phyloP scores from a whole-genome alignment of 495 filamentous ascomycete species.

The Penicillium chermesinum region DNA sequence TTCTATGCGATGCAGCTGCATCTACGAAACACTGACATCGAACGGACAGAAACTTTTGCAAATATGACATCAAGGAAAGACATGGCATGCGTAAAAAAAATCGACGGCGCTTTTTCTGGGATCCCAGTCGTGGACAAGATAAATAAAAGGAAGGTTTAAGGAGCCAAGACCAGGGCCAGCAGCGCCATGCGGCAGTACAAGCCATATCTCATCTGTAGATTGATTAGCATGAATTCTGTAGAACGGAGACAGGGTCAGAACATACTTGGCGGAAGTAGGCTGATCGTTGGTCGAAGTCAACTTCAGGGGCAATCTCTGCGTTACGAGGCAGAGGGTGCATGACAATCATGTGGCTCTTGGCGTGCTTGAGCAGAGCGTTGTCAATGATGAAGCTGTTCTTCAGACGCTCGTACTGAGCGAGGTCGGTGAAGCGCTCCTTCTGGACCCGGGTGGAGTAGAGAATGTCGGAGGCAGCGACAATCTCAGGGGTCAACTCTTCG shows the following conservation, averaged over 20 bases:
- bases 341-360: slow-evolving; percentile 86
- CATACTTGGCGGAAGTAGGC: slow-evolving; percentile 99
- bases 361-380: slow-evolving; percentile 82
- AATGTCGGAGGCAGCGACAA: slow-evolving; percentile 78
- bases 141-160: slow-evolving; percentile 32
- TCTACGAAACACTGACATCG: slow-evolving; percentile 34
- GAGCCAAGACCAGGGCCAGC: slow-evolving; percentile 83
- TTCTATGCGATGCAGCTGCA: slow-evolving; percentile 25
- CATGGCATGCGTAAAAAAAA: slow-evolving; percentile 21
- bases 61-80: slow-evolving; percentile 26
- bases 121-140: slow-evolving; percentile 19
- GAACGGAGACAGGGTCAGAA: slow-evolving; percentile 13
- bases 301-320: slow-evolving; percentile 86
- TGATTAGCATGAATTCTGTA: slow-evolving; percentile 20
- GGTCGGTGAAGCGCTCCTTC: slow-evolving; percentile 84
- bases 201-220: slow-evolving; percentile 88
- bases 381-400: slow-evolving; percentile 85
- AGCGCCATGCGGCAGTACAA: slow-evolving; percentile 97
- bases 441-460: slow-evolving; percentile 95
- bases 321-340: slow-evolving; percentile 95
- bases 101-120: slow-evolving; percentile 16
- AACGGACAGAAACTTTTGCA: slow-evolving; percentile 36
- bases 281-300: slow-evolving; percentile 93
- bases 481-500: slow-evolving; percentile 74
- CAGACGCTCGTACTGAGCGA: slow-evolving; percentile 73